Evolutionary conservation across 345 rosid species (phyloP).

Genomic region (Jatropha curcas): DNA sequence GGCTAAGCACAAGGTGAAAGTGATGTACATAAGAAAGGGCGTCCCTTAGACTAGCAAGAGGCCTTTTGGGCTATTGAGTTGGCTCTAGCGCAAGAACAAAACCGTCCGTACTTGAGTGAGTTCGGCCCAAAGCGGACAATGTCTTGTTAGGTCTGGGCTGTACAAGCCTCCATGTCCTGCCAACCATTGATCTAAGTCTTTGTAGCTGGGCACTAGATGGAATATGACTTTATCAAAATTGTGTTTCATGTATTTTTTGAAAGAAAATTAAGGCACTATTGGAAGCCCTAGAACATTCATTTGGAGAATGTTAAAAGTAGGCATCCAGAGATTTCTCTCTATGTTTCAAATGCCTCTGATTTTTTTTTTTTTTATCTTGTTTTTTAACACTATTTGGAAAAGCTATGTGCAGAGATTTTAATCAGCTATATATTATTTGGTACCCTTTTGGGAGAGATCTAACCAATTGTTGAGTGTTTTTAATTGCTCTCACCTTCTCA

Average conservation of each 20-base stretch:
- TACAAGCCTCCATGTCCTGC: not conserved
- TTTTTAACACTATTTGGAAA: not conserved
- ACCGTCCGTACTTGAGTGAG: too few species aligned
- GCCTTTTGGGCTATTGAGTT: too few species aligned
- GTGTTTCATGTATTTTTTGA: not conserved
- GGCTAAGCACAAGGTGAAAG: too few species aligned
- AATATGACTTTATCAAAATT: not conserved
- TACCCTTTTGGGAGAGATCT: not conserved
- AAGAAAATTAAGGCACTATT: not conserved
- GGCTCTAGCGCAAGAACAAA: too few species aligned
- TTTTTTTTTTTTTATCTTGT: not conserved
- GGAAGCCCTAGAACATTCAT: not conserved
- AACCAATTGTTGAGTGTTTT: not conserved
- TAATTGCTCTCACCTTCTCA: not conserved
- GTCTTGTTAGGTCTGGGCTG: too few species aligned
- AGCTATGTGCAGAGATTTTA: constrained; percentile 3
- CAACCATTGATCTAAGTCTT: not conserved
- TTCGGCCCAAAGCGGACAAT: too few species aligned
- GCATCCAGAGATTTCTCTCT: not conserved
- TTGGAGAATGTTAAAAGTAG: not conserved
- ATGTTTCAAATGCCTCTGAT: not conserved
- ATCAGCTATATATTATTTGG: not conserved
- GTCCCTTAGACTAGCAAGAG: too few species aligned
- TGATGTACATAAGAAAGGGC: too few species aligned
- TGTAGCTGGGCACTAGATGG: not conserved